A percentile compares a stretch with the other conserved stretches of the same genome.
phyloP scores from a whole-genome alignment of 1,139 yeast species.

The Suhomyces coccinellae region DNA sequence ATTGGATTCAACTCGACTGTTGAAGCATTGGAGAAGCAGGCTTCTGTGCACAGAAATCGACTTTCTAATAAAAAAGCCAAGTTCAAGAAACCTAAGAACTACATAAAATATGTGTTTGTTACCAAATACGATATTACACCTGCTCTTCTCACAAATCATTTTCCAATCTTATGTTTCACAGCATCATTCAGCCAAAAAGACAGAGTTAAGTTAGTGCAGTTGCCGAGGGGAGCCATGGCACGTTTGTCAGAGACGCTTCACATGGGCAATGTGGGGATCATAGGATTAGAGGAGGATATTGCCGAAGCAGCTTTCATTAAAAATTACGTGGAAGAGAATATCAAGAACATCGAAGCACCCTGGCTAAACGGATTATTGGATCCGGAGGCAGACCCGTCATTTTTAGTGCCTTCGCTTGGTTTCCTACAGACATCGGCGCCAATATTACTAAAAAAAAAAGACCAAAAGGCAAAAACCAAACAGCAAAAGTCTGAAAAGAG shows the following conservation, averaged over 20 bases:
- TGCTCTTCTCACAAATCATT: slow-evolving; percentile 46
- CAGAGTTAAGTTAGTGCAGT: slow-evolving; percentile 51
- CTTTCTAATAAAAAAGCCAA: slow-evolving; percentile 12
- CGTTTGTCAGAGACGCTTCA: slow-evolving; percentile 36
- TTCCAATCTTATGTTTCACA: slow-evolving; percentile 52
- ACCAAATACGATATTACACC: slow-evolving; percentile 56
- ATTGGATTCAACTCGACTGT: slow-evolving; percentile 60
- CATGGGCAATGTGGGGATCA: slow-evolving; percentile 26
- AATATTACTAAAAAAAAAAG: slow-evolving; percentile 26
- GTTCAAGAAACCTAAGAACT: slow-evolving; percentile 3
- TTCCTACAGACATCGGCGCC: slow-evolving; percentile 46
- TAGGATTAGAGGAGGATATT: slow-evolving; percentile 29
- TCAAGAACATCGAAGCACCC: slow-evolving; percentile 44
- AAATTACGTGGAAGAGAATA: slow-evolving; percentile 30
- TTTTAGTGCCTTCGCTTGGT: slow-evolving; percentile 37
- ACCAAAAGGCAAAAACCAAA: slow-evolving; percentile 22
- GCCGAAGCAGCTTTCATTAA: slow-evolving; percentile 31
- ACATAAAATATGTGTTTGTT: slow-evolving; percentile 49
- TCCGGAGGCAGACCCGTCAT: slow-evolving; percentile 17
- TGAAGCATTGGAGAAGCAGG: slow-evolving; percentile 49
- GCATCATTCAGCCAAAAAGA: slow-evolving; percentile 34
- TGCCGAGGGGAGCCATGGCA: slow-evolving; percentile 50
- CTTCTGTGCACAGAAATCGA: slow-evolving; percentile 22
- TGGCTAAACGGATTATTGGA: slow-evolving; percentile 42
- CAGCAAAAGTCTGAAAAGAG: background rate